Base-by-base conservation (phyloP, 345 rosid species). In the Theobroma cacao region DNA sequence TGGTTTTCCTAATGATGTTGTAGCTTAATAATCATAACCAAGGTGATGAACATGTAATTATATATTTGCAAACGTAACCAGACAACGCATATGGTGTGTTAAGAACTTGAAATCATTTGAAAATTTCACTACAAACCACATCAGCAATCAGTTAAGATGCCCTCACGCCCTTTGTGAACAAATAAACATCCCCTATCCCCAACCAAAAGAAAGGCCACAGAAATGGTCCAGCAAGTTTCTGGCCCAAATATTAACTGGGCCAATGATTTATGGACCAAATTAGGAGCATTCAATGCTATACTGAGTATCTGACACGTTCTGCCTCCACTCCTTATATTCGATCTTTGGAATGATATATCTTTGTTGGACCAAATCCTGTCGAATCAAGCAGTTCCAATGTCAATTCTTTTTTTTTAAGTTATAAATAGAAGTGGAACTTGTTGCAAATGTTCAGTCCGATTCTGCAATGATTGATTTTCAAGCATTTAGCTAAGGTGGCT, bases 1-100 rank as follows among this genome's bases (percentile, higher is more conserved):
- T 72, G 76, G 72, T 60, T 79, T 55, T 72, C 64, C 38, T 73
- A 68, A 83, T 80, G 31, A 83, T 77, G n/a, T 50, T 41, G 41
- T 38, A 36, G 72, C 63, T 34, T 12, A 28, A 63, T 76, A 36
- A 69, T 72, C n/a, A 34, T 67, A 20, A 41, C 26, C 30, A 41
- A 0, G 9, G 24, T 52, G 55, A 78, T 60, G 62, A 74, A 63
- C 68, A 48, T 77, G 40, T 43, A 69, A 68, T 68, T 40, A 66
- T 40, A 10, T 66, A 38, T 61, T 38, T 9, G 71, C 75, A 78
- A n/a, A 71, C 55, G 56, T 55, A 47, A 76, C 33, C 33, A 67
- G 45, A 64, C 40, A 41, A 7, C 45, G 10, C 31, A 58, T 58
- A 58, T 58, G 30, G 2, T 24, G 17, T 58, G 15, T 58, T 58